phyloP scores from a whole-genome alignment of 345 rosid species.

The Conringia planisiliqua region DNA sequence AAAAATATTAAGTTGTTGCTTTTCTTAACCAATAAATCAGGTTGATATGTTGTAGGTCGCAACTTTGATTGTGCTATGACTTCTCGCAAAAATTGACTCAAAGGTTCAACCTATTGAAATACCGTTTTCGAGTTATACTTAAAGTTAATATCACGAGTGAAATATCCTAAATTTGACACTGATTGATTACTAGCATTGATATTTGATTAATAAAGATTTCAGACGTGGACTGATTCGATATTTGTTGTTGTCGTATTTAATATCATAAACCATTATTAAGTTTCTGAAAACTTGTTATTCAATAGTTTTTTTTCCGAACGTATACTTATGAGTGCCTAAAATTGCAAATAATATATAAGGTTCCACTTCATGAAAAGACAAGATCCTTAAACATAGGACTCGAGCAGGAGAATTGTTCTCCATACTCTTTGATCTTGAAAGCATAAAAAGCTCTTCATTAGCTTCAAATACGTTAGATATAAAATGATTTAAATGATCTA shows the following conservation, averaged over 20 bases:
- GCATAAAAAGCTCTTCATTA: constrained; percentile 7
- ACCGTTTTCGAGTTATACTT: neutral
- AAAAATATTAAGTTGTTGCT: neutral
- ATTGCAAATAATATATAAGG: neutral
- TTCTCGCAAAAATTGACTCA: neutral
- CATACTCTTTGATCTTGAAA: neutral
- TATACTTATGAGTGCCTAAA: neutral
- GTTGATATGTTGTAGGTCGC: neutral
- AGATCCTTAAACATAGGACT: constrained; percentile 28
- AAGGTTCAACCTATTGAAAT: neutral
- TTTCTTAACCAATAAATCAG: neutral
- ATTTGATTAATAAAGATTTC: neutral
- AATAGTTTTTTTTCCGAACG: no score
- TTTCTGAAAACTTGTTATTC: neutral
- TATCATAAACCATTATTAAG: neutral
- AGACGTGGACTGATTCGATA: neutral
- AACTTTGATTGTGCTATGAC: neutral
- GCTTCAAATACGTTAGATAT: neutral
- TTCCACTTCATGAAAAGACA: constrained; percentile 28
- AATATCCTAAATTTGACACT: neutral
- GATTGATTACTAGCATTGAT: neutral
- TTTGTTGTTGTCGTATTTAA: no score
- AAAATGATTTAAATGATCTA: neutral
- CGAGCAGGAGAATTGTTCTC: constrained; percentile 15
- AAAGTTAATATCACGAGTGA: neutral